phyloP scores from a whole-genome alignment of 768 basidiomycete genomes.

The Suillus spraguei region DNA sequence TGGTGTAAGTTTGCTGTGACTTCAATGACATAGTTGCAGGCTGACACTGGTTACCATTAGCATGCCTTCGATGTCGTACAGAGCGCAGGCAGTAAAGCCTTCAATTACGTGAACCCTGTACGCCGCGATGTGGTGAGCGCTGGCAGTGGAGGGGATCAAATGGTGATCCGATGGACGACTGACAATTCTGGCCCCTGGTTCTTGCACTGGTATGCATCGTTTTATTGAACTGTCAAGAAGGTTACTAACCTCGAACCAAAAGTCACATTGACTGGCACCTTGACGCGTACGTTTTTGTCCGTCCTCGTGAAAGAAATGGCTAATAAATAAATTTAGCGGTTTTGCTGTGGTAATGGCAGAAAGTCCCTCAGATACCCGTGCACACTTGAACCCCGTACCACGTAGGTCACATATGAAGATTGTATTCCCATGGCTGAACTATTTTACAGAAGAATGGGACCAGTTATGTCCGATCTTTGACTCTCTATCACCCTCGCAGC shows the following conservation, averaged over 20 bases:
- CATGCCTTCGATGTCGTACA: conserved; percentile 49
- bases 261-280: conserved; percentile 26
- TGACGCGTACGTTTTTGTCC: conserved; percentile 14
- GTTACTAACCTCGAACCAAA: not conserved
- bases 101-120: conserved; percentile 57
- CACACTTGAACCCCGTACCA: not conserved
- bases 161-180: conserved; percentile 49
- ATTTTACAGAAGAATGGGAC: conserved; percentile 24
- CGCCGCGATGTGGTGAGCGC: conserved; percentile 47
- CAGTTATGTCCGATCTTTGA: conserved; percentile 28
- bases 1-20: conserved; percentile 32
- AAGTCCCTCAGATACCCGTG: conserved; percentile 16
- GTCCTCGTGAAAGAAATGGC: not conserved
- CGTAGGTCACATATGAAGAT: not conserved
- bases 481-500: conserved; percentile 20
- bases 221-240: not conserved
- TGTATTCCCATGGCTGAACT: not conserved
- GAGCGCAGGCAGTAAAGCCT: conserved; percentile 38
- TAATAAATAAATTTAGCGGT: conserved; percentile 18
- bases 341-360: conserved; percentile 36
- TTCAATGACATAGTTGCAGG: not conserved
- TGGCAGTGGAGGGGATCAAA: conserved; percentile 23
- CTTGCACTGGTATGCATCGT: conserved; percentile 19
- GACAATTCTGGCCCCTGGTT: conserved; percentile 54
- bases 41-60: conserved; percentile 19